A percentile compares a stretch with the other conserved stretches of the same genome.
These are phyloP conservation scores for Lactifluus rugatus DNA, from an alignment of 768 basidiomycete genomes.

Conservation along the genomic window DNA sequence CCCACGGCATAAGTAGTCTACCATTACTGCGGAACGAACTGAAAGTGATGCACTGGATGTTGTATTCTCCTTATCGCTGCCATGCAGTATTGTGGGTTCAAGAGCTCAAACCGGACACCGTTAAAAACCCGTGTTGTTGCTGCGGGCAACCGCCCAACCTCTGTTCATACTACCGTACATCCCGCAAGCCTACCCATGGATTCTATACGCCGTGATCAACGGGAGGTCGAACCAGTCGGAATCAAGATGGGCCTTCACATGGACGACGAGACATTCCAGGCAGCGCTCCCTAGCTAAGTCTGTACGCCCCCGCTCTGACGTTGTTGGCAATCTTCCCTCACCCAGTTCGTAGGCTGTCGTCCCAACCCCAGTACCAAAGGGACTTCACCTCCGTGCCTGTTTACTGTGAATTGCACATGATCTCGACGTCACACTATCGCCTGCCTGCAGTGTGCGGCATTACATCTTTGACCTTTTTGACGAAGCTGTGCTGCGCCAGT, in stretches of 20 bases:
- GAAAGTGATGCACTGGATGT: too few relatives aligned
- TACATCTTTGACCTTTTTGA: slow-evolving; percentile 93
- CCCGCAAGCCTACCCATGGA: slow-evolving; percentile 32
- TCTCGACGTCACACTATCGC: slow-evolving; percentile 85
- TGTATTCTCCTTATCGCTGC: too few relatives aligned
- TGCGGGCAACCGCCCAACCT: slow-evolving; percentile 58
- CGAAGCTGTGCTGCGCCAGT: slow-evolving; percentile 43
- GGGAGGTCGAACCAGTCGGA: slow-evolving; percentile 84
- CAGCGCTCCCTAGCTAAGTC: slow-evolving; percentile 70
- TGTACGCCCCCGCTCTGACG: slow-evolving; percentile 20
- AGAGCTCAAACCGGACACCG: slow-evolving; percentile 68
- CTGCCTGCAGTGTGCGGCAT: slow-evolving; percentile 83
- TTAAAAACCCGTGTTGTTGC: slow-evolving; percentile 39
- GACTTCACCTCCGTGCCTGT: slow-evolving; percentile 72
- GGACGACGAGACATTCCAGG: slow-evolving; percentile 89
- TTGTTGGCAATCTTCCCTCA: background rate
- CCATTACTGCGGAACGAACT: too few relatives aligned
- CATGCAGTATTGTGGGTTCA: too few relatives aligned
- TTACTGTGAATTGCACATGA: slow-evolving; percentile 76
- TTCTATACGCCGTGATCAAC: slow-evolving; percentile 74
- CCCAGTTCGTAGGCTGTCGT: slow-evolving; percentile 52
- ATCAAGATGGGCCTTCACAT: slow-evolving; percentile 87
- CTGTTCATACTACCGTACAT: background rate
- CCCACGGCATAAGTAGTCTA: too few relatives aligned
- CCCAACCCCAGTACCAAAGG: slow-evolving; percentile 59